These are phyloP conservation scores for Gonium pectorale DNA, from an alignment of 139 green algal species.

Conservation along the genomic window DNA sequence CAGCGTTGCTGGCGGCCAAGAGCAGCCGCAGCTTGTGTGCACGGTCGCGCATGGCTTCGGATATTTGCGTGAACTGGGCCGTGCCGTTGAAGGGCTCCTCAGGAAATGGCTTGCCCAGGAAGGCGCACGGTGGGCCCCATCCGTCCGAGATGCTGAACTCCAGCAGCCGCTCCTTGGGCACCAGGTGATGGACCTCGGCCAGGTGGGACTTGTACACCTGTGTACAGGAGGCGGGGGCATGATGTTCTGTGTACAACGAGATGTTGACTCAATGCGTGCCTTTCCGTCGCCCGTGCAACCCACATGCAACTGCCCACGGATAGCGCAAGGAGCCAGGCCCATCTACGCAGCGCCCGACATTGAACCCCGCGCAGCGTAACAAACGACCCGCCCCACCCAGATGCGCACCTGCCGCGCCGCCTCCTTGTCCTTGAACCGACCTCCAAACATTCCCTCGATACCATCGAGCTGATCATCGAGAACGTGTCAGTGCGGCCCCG, in stretches of 20 bases:
- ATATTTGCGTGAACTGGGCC: too few relatives aligned
- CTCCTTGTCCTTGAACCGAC: conserved; percentile 12
- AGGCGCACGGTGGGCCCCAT: conserved; percentile 47
- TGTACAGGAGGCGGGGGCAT: background rate
- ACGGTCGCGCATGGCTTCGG: too few relatives aligned
- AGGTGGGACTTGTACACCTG: conserved; percentile 9
- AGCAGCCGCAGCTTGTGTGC: too few relatives aligned
- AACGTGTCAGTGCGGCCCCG: background rate
- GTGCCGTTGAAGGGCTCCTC: too few relatives aligned
- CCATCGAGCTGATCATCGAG: background rate
- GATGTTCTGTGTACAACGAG: background rate
- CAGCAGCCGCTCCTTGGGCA: conserved; percentile 43
- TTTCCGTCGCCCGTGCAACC: background rate
- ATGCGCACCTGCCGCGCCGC: background rate
- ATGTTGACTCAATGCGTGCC: background rate
- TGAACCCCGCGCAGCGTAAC: background rate
- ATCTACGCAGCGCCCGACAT: background rate
- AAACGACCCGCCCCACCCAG: background rate
- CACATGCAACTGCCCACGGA: background rate
- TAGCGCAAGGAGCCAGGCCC: background rate
- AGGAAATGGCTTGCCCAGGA: conserved; percentile 38
- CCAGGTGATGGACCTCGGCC: background rate
- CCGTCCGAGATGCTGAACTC: conserved; percentile 32
- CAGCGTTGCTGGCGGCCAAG: too few relatives aligned
- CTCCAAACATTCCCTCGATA: background rate